phyloP scores from a whole-genome alignment of 176 grass and related monocot species.

The Microstegium vimineum region DNA sequence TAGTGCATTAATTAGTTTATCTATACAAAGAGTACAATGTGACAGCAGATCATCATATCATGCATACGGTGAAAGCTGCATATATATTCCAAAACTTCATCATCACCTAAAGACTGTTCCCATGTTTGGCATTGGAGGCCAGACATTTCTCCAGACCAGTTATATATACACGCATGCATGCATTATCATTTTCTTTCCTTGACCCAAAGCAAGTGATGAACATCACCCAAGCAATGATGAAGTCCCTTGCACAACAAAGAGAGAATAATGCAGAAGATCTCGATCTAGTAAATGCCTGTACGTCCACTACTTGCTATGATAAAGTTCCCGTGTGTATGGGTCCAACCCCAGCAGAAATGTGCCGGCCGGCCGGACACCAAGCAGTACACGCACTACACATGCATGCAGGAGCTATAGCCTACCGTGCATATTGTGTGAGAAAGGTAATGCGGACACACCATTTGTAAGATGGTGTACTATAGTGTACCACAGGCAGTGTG shows the following conservation, averaged over 20 bases:
- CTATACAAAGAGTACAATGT: not conserved
- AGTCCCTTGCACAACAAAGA: constrained; percentile 5
- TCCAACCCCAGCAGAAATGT: too few species aligned
- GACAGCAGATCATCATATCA: constrained; percentile 16
- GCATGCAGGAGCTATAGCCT: not conserved
- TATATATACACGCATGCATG: not conserved
- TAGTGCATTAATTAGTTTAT: not conserved
- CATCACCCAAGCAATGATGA: constrained; percentile 22
- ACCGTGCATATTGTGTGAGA: not conserved
- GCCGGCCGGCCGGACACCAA: too few species aligned
- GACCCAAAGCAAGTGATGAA: not conserved
- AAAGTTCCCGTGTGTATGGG: constrained; percentile 24
- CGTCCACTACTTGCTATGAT: constrained; percentile 32
- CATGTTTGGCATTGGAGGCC: not conserved
- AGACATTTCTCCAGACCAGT: not conserved
- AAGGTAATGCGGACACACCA: constrained; percentile 28
- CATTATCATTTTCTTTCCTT: not conserved
- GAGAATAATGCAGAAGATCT: constrained; percentile 29
- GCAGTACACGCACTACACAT: too few species aligned
- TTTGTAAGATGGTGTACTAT: constrained; percentile 27
- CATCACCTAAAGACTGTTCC: not conserved
- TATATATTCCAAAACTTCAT: not conserved
- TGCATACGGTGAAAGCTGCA: constrained; percentile 23
- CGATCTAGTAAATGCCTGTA: constrained; percentile 27
- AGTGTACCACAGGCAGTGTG: not conserved